Conservation (phyloP, 208 protist species). For the Spongospora subterranea region DNA sequence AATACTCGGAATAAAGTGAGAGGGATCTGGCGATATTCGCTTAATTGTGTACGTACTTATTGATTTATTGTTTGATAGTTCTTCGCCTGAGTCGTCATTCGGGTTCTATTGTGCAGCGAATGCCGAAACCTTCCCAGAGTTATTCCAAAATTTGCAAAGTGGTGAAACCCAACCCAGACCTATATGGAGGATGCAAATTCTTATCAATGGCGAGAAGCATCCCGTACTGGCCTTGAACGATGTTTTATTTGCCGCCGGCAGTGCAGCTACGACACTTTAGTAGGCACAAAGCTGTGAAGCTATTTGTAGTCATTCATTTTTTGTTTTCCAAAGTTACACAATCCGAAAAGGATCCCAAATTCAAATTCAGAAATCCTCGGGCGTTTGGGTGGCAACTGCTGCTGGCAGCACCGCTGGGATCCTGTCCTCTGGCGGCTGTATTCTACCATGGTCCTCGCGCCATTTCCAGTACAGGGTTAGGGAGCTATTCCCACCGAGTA, state of each 20-base stretch:
- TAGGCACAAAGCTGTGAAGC: not conserved
- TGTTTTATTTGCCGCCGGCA: conserved; percentile 7
- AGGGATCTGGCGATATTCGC: not conserved
- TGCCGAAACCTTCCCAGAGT: not conserved
- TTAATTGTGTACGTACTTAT: no score
- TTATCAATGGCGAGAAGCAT: conserved; percentile 22
- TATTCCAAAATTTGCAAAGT: not conserved
- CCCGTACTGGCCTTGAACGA: conserved; percentile 31
- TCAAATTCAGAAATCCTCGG: not conserved
- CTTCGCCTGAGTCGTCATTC: conserved; percentile 11
- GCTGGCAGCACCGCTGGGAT: conserved; percentile 26
- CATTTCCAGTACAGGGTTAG: not conserved
- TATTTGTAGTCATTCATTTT: not conserved
- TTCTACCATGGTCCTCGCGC: conserved; percentile 33
- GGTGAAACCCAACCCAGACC: not conserved
- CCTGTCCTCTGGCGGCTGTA: conserved; percentile 16
- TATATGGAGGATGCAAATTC: conserved; percentile 28
- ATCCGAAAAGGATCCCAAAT: not conserved
- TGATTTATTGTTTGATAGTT: not conserved
- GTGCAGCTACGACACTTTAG: conserved; percentile 33
- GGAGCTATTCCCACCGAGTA: conserved; percentile 40
- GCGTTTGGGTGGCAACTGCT: conserved; percentile 6
- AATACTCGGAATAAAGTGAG: conserved; percentile 23
- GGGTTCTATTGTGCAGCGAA: conserved; percentile 30
- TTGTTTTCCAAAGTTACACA: conserved; percentile 1